phyloP scores from a whole-genome alignment of 1,284 basidiomycete genomes.

The Hymenochaete sp. region DNA sequence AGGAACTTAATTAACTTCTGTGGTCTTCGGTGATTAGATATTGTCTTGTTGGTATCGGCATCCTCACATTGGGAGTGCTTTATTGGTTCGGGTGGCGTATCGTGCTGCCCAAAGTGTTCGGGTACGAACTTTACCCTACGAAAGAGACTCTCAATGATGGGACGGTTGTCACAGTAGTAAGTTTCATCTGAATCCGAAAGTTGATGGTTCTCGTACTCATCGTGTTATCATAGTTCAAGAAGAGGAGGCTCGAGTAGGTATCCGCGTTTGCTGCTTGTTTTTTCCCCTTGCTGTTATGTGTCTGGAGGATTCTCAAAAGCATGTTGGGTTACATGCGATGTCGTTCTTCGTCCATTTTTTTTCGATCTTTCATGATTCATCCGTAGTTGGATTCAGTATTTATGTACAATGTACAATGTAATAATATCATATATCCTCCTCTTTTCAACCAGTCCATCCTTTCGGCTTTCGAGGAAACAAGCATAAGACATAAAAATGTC shows the following conservation, averaged over 20 bases:
- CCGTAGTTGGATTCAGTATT: too few species aligned
- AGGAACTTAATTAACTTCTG: background rate
- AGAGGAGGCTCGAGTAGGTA: background rate
- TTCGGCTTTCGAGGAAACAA: background rate
- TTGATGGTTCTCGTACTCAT: too few species aligned
- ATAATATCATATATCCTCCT: too few species aligned
- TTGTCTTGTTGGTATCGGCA: constrained; percentile 45
- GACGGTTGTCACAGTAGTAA: constrained; percentile 45
- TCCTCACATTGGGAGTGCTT: constrained; percentile 37
- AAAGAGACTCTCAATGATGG: constrained; percentile 46
- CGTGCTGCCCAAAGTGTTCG: constrained; percentile 39
- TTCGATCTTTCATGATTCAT: too few species aligned
- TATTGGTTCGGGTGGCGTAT: constrained; percentile 53
- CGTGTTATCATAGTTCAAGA: background rate
- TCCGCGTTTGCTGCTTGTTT: background rate
- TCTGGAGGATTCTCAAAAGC: too few species aligned
- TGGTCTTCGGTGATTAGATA: constrained; percentile 29
- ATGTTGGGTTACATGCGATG: too few species aligned
- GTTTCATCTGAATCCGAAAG: too few species aligned
- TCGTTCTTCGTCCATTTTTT: too few species aligned
- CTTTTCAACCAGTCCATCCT: constrained; percentile 3
- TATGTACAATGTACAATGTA: too few species aligned
- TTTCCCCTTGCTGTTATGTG: too few species aligned
- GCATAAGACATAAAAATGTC: background rate
- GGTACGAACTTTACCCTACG: constrained; percentile 38